A percentile compares a stretch with the other conserved stretches of the same genome.
Evolutionary conservation across 352 stramenopile species (phyloP).

Genomic region (Phytophthora pistaciae): DNA sequence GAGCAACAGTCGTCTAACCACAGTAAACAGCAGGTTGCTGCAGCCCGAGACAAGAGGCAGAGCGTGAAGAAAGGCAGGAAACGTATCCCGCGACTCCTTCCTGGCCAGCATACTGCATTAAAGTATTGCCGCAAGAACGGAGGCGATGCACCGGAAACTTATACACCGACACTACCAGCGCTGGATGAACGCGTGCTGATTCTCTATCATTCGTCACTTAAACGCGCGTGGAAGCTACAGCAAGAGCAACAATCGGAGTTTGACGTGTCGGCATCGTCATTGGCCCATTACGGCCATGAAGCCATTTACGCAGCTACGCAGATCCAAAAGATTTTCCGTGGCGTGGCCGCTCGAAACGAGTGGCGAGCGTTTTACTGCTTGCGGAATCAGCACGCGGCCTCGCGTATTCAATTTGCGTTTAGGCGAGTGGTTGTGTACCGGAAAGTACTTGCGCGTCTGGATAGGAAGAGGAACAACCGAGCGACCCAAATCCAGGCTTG

Average conservation of each 20-base stretch:
- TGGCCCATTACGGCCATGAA: slow-evolving; percentile 50
- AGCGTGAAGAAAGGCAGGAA: slow-evolving; percentile 7
- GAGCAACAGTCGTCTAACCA: background rate
- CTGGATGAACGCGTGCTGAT: slow-evolving; percentile 74
- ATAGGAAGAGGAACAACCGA: slow-evolving; percentile 27
- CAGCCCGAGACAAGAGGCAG: background rate
- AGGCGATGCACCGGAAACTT: slow-evolving; percentile 2
- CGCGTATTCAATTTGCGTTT: slow-evolving; percentile 49
- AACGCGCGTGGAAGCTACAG: slow-evolving; percentile 34
- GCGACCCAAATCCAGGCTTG: slow-evolving; percentile 53
- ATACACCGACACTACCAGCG: slow-evolving; percentile 22
- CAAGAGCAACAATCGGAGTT: slow-evolving; percentile 12
- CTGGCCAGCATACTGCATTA: background rate
- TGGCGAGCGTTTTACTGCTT: slow-evolving; percentile 54
- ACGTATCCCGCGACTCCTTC: background rate
- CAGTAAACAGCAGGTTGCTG: background rate
- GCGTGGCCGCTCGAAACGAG: slow-evolving; percentile 36
- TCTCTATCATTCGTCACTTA: slow-evolving; percentile 69
- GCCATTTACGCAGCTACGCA: slow-evolving; percentile 64
- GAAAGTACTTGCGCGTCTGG: slow-evolving; percentile 32
- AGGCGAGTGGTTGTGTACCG: slow-evolving; percentile 32
- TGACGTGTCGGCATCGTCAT: background rate
- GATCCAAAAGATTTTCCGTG: slow-evolving; percentile 64
- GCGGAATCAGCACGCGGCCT: slow-evolving; percentile 41
- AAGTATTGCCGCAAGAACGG: background rate